phyloP scores from a whole-genome alignment of 2,329 filamentous ascomycete genomes.

The Dothistroma septosporum region DNA sequence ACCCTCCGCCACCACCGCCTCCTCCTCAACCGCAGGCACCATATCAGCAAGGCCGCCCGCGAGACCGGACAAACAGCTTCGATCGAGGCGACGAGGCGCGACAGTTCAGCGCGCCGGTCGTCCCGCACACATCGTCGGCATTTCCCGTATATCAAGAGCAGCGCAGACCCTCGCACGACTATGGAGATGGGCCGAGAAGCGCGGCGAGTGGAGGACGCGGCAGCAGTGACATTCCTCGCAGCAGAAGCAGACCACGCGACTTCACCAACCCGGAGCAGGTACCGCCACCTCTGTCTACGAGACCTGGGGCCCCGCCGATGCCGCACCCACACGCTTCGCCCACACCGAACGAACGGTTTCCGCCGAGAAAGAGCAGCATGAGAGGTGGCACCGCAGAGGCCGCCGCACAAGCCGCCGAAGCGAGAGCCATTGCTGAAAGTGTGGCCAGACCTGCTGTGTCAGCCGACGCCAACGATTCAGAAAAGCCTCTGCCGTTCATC shows the following conservation, averaged over 20 bases:
- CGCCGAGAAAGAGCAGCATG: slow-evolving; percentile 61
- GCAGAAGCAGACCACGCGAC: slow-evolving; percentile 35
- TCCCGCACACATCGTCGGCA: slow-evolving; percentile 7
- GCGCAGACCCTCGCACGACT: slow-evolving; percentile 1
- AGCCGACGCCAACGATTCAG: slow-evolving; percentile 29
- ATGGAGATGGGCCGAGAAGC: slow-evolving; percentile 8
- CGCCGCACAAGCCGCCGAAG: slow-evolving; percentile 16
- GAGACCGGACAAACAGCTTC: slow-evolving; percentile 44
- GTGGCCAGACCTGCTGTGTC: slow-evolving; percentile 19
- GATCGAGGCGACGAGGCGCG: slow-evolving; percentile 52
- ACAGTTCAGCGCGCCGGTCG: slow-evolving; percentile 39
- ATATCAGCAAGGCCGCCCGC: slow-evolving; percentile 32
- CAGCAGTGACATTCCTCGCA: slow-evolving; percentile 18
- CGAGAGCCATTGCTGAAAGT: slow-evolving; percentile 16
- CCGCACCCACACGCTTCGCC: slow-evolving; percentile 39
- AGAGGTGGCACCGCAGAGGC: slow-evolving; percentile 40
- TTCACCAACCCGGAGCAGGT: slow-evolving; percentile 51
- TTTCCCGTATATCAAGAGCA: slow-evolving; percentile 17
- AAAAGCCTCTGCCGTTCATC: slow-evolving; percentile 60
- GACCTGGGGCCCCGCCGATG: slow-evolving; percentile 19
- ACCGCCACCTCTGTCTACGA: slow-evolving; percentile 42
- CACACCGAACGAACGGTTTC: slow-evolving; percentile 46
- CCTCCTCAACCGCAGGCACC: slow-evolving; percentile 12
- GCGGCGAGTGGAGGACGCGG: slow-evolving; percentile 7
- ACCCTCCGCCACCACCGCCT: slow-evolving; percentile 38